Percentiles rank a stretch among this genome's conserved stretches.
These are phyloP conservation scores for Paramecium primaurelia DNA, from an alignment of 73 alveolate genomes.

Conservation along the genomic window DNA sequence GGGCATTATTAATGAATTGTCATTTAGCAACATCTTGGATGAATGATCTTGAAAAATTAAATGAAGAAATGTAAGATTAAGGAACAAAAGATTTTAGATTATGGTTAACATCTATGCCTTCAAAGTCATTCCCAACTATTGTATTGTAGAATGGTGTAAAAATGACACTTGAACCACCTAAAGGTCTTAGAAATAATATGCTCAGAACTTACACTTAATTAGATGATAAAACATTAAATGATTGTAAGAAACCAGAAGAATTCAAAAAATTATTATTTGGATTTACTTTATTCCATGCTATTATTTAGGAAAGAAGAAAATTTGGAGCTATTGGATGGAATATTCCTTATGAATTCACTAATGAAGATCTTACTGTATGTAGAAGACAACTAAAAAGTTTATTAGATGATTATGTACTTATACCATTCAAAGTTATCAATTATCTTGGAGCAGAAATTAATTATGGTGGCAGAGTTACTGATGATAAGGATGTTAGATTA, in stretches of 20 bases:
- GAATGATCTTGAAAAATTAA: slow-evolving; percentile 98
- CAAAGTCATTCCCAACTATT: slow-evolving; percentile 98
- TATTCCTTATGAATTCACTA: slow-evolving; percentile 98
- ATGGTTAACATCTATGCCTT: slow-evolving; percentile 99
- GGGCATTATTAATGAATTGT: slow-evolving; percentile 99
- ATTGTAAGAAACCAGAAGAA: slow-evolving; percentile 94
- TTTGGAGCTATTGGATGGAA: slow-evolving; percentile 99
- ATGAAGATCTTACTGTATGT: slow-evolving; percentile 99
- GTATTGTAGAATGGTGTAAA: slow-evolving; percentile 98
- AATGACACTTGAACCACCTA: slow-evolving; percentile 97
- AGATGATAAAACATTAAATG: slow-evolving; percentile 66
- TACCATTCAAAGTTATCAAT: slow-evolving; percentile 97
- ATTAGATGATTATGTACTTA: slow-evolving; percentile 95
- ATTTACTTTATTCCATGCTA: slow-evolving; percentile 99
- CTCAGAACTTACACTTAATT: slow-evolving; percentile 84
- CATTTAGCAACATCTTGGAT: slow-evolving; percentile 99
- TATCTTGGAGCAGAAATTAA: slow-evolving; percentile 94
- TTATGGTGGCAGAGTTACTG: slow-evolving; percentile 99
- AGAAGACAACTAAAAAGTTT: slow-evolving; percentile 97
- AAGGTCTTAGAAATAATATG: slow-evolving; percentile 89
- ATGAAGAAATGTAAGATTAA: slow-evolving; percentile 93
- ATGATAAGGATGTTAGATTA: slow-evolving; percentile 89
- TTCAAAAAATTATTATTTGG: slow-evolving; percentile 98
- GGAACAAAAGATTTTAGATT: slow-evolving; percentile 99
- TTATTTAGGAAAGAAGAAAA: slow-evolving; percentile 98